Percentiles rank a stretch among this genome's conserved stretches.
Evolutionary conservation across 148 eudicot genomes (phyloP).

Genomic region (Rhododendron ovatum): DNA sequence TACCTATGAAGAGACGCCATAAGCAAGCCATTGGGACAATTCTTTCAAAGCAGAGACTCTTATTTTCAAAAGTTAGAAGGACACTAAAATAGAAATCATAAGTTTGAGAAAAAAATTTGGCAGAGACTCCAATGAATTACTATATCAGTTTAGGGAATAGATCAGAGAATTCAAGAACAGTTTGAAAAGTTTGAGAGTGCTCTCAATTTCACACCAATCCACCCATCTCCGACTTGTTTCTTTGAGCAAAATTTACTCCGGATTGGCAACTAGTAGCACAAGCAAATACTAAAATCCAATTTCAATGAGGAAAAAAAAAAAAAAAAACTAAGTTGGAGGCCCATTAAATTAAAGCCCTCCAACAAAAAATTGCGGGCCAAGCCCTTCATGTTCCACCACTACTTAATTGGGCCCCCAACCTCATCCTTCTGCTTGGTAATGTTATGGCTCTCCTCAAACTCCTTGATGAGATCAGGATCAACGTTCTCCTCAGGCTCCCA

Average conservation of each 20-base stretch:
- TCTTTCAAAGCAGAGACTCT: too few species aligned
- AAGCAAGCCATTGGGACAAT: too few species aligned
- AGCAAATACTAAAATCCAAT: background rate
- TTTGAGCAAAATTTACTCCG: background rate
- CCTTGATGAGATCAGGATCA: constrained; percentile 69
- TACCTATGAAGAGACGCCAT: too few species aligned
- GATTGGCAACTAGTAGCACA: background rate
- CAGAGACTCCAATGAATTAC: too few species aligned
- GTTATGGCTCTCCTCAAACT: constrained; percentile 38
- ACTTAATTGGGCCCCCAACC: constrained; percentile 10
- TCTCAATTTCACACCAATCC: too few species aligned
- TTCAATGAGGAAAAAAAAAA: background rate
- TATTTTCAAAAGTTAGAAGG: too few species aligned
- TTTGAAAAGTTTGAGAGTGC: too few species aligned
- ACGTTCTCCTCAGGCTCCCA: constrained; percentile 96
- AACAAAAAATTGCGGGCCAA: background rate
- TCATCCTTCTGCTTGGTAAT: background rate
- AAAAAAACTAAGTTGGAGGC: background rate
- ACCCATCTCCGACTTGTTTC: background rate
- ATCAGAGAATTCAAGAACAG: too few species aligned
- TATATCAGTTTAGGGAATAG: too few species aligned
- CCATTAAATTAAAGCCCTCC: background rate
- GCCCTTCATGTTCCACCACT: background rate
- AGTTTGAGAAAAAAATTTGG: too few species aligned
- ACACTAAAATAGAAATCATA: too few species aligned